Evolutionary conservation across 2,329 filamentous ascomycete species (phyloP).

Genomic region (Sclerotinia minor): DNA sequence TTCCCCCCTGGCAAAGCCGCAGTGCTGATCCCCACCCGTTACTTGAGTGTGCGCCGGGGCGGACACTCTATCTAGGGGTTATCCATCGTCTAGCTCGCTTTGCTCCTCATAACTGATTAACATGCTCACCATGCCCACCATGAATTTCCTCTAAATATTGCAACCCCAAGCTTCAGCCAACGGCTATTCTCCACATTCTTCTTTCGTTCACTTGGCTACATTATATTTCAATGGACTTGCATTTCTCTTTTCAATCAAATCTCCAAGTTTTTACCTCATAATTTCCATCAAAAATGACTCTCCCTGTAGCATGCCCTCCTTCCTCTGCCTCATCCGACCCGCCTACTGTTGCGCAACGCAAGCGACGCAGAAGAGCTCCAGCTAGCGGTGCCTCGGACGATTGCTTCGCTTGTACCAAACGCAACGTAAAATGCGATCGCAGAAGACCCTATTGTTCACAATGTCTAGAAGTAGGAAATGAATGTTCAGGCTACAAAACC

Average conservation of each 20-base stretch:
- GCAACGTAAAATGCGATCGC: conserved; percentile 82
- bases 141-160: conserved; percentile 24
- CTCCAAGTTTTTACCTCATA: conserved; percentile 13
- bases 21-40: conserved; percentile 34
- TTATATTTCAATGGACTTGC: conserved; percentile 24
- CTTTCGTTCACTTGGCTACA: conserved; percentile 27
- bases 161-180: conserved; percentile 26
- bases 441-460: conserved; percentile 92
- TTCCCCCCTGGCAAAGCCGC: conserved; percentile 31
- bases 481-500: conserved; percentile 95
- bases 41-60: conserved; percentile 27
- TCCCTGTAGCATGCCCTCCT: conserved; percentile 41
- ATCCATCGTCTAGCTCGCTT: conserved; percentile 24
- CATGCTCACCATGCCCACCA: conserved; percentile 35
- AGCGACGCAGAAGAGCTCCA: conserved; percentile 84
- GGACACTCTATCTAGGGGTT: conserved; percentile 22
- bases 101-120: conserved; percentile 36
- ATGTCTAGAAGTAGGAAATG: conserved; percentile 86
- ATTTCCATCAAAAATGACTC: conserved; percentile 37
- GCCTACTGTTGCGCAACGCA: conserved; percentile 41
- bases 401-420: conserved; percentile 90
- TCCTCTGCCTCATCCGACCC: conserved; percentile 36
- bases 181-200: conserved; percentile 25
- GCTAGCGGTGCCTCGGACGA: conserved; percentile 89
- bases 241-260: conserved; percentile 23